phyloP scores from a whole-genome alignment of 2,329 filamentous ascomycete genomes.

The Pestalotiopsis fici region DNA sequence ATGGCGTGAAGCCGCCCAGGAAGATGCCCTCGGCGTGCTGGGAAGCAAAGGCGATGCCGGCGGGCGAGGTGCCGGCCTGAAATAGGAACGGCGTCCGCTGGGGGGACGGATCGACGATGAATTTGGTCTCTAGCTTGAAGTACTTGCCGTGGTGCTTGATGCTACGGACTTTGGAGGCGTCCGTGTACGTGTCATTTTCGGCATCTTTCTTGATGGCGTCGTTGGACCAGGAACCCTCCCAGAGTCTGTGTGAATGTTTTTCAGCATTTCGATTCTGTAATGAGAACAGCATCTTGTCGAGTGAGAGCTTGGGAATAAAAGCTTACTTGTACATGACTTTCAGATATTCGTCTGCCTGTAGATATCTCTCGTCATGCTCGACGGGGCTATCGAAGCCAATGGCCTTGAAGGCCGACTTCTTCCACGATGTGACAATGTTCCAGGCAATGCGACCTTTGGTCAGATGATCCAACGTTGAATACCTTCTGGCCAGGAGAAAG shows the following conservation, averaged over 20 bases:
- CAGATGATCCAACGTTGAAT: slow-evolving; percentile 63
- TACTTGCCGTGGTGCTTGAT: slow-evolving; percentile 64
- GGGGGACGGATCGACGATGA: slow-evolving; percentile 55
- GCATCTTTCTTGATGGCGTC: slow-evolving; percentile 56
- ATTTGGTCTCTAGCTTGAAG: slow-evolving; percentile 43
- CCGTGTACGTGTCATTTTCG: slow-evolving; percentile 55
- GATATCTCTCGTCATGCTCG: slow-evolving; percentile 63
- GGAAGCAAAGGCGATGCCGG: slow-evolving; percentile 56
- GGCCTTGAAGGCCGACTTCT: slow-evolving; percentile 63
- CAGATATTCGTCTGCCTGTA: slow-evolving; percentile 63
- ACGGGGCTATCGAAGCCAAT: slow-evolving; percentile 59
- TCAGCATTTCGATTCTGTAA: neutral
- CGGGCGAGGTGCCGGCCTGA: slow-evolving; percentile 60
- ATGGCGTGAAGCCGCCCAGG: slow-evolving; percentile 52
- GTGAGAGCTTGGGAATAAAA: slow-evolving; percentile 8
- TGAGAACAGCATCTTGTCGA: too few species aligned
- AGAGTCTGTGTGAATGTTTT: slow-evolving; percentile 36
- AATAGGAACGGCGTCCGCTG: slow-evolving; percentile 59
- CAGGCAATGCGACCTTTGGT: slow-evolving; percentile 62
- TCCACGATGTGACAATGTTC: slow-evolving; percentile 61
- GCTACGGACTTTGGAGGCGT: slow-evolving; percentile 58
- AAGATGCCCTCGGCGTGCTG: slow-evolving; percentile 63
- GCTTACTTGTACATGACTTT: slow-evolving; percentile 61
- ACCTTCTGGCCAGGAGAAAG: slow-evolving; percentile 61
- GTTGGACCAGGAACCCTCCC: slow-evolving; percentile 58